These are phyloP conservation scores for Middelhovenomyces tepae DNA, from an alignment of 805 yeast species.

Conservation along the genomic window DNA sequence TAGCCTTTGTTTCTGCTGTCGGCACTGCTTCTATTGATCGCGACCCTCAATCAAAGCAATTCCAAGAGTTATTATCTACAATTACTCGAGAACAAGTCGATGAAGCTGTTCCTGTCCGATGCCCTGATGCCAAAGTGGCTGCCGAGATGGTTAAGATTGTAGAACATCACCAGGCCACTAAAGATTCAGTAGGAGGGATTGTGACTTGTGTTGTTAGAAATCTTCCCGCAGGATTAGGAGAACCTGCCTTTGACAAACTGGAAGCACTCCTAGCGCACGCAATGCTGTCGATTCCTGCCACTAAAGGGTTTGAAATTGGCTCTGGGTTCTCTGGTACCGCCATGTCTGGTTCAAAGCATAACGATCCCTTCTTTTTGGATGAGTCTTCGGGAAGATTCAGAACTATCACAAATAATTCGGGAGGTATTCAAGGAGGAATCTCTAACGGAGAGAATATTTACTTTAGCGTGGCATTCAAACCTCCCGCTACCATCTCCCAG, in stretches of 20 bases:
- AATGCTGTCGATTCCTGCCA: constrained; percentile 95
- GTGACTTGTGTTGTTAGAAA: constrained; percentile 96
- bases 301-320: constrained; percentile 97
- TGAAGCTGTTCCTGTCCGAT: constrained; percentile 80
- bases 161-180: constrained; percentile 72
- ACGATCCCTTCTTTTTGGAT: constrained; percentile 71
- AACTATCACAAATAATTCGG: constrained; percentile 85
- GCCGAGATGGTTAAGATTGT: constrained; percentile 79
- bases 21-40: constrained; percentile 75
- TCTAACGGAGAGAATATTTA: constrained; percentile 92
- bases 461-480: constrained; percentile 93
- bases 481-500: constrained; percentile 95
- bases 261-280: constrained; percentile 97
- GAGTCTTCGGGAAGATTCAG: constrained; percentile 55
- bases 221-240: constrained; percentile 93
- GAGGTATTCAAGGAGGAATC: constrained; percentile 98
- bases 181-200: constrained; percentile 95
- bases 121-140: constrained; percentile 70
- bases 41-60: constrained; percentile 54
- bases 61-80: constrained; percentile 57
- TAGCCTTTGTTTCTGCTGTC: constrained; percentile 92
- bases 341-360: constrained; percentile 89
- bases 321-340: constrained; percentile 88
- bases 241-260: constrained; percentile 93
- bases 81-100: constrained; percentile 87